Conservation (phyloP, 1,284 basidiomycete genomes). For the Leccinum subrobustum region DNA sequence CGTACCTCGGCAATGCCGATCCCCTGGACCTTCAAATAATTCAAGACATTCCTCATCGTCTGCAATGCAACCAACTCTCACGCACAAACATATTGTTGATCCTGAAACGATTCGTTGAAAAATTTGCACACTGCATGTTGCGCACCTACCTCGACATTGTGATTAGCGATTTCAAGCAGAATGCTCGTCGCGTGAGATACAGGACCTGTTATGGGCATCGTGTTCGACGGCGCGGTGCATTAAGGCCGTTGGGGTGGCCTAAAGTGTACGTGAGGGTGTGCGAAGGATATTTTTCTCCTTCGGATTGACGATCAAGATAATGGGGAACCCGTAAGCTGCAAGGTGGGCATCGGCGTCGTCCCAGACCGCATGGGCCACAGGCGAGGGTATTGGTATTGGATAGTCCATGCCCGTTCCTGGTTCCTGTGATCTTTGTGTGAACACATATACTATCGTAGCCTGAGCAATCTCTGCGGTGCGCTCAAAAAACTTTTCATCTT, state of each 20-base stretch:
- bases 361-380: conserved; percentile 95
- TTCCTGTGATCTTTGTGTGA: conserved; percentile 99
- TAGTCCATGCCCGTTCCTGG: conserved; percentile 99
- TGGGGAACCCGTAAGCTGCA: conserved; percentile 95
- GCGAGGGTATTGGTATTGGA: conserved; percentile 74
- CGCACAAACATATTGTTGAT: conserved; percentile 97
- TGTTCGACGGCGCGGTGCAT: too few species aligned
- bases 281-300: conserved; percentile 98
- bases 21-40: conserved; percentile 96
- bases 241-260: conserved; percentile 85
- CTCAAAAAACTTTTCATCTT: conserved; percentile 88
- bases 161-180: conserved; percentile 95
- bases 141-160: conserved; percentile 85
- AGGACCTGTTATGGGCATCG: too few species aligned
- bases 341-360: conserved; percentile 94
- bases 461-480: conserved; percentile 94
- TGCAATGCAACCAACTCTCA: conserved; percentile 94
- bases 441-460: conserved; percentile 90
- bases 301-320: conserved; percentile 97
- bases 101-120: conserved; percentile 42
- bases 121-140: neutral
- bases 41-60: conserved; percentile 93
- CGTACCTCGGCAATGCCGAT: conserved; percentile 90
- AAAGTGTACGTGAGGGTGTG: conserved; percentile 96
- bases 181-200: conserved; percentile 57